A percentile compares a stretch with the other conserved stretches of the same genome.
phyloP scores from a whole-genome alignment of 306 rosid species.

The Prosopis cineraria region DNA sequence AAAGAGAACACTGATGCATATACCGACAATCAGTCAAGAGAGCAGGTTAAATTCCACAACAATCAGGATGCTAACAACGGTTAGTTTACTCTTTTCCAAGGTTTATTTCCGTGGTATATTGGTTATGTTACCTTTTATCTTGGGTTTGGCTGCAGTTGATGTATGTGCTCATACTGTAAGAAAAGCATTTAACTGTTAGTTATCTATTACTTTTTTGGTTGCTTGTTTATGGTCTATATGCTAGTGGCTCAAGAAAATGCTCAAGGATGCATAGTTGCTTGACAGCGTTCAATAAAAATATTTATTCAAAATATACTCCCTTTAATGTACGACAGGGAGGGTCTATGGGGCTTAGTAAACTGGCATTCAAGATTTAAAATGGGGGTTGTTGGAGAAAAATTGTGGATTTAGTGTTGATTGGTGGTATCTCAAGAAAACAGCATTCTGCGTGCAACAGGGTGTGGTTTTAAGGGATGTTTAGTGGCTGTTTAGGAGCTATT shows the following conservation, averaged over 20 bases:
- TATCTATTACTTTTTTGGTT: slow-evolving; percentile 5
- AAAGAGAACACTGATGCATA: slow-evolving; percentile 48
- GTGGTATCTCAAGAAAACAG: not conserved
- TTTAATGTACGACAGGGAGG: not conserved
- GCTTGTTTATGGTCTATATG: slow-evolving; percentile 26
- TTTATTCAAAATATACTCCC: not conserved
- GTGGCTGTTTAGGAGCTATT: not conserved
- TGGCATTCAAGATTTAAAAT: not conserved
- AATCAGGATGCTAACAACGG: slow-evolving; percentile 47
- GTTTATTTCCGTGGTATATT: slow-evolving; percentile 24
- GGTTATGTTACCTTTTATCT: not conserved
- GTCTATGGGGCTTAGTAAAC: not conserved
- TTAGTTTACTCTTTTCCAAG: slow-evolving; percentile 41
- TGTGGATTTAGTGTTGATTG: not conserved
- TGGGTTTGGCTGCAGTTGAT: slow-evolving; percentile 14
- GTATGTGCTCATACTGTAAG: not conserved
- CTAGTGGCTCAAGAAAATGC: slow-evolving; percentile 5
- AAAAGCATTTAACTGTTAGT: not conserved
- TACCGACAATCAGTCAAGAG: slow-evolving; percentile 47
- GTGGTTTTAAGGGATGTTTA: not conserved
- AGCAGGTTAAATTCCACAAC: slow-evolving; percentile 45
- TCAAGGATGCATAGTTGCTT: not conserved
- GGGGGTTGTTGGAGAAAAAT: not conserved
- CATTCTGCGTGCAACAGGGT: not conserved
- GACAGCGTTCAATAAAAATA: not conserved